Evolutionary conservation across 73 alveolate genomes (phyloP).

Genomic region (Effrenium voratum): DNA sequence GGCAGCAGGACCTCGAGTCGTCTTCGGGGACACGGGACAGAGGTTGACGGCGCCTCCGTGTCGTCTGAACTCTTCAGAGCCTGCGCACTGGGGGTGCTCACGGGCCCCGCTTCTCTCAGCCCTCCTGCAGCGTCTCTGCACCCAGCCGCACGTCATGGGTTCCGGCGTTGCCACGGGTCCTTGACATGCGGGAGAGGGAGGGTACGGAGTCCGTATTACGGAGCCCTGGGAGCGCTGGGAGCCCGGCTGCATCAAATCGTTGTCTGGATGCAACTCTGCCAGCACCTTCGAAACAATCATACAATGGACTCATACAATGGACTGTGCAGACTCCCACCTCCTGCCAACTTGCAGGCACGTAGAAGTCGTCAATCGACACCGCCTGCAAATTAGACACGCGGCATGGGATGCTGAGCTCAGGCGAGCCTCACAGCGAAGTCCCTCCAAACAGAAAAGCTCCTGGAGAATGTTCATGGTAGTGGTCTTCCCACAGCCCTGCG

Average conservation of each 20-base stretch:
- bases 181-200: not conserved
- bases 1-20: slow-evolving; percentile 44
- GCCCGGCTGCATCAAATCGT: slow-evolving; percentile 10
- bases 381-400: not conserved
- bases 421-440: slow-evolving; percentile 35
- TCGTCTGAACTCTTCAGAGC: not conserved
- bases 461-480: slow-evolving; percentile 17
- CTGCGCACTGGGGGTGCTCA: not conserved
- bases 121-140: slow-evolving; percentile 25
- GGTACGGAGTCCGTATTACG: too few relatives aligned
- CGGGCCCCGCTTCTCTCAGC: not conserved
- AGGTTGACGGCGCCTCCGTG: slow-evolving; percentile 3
- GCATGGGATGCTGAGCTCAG: not conserved
- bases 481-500: slow-evolving; percentile 84
- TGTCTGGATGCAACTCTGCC: slow-evolving; percentile 32
- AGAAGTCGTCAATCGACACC: slow-evolving; percentile 58
- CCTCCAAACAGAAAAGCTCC: slow-evolving; percentile 23
- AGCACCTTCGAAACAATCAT: not conserved
- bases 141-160: slow-evolving; percentile 67
- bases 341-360: slow-evolving; percentile 67
- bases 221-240: not conserved
- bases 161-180: slow-evolving; percentile 62
- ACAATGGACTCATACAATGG: not conserved
- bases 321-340: slow-evolving; percentile 8
- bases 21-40: too few relatives aligned